These are phyloP conservation scores for Xerocomus minutiporus DNA, from an alignment of 1,284 basidiomycete genomes.

Conservation along the genomic window DNA sequence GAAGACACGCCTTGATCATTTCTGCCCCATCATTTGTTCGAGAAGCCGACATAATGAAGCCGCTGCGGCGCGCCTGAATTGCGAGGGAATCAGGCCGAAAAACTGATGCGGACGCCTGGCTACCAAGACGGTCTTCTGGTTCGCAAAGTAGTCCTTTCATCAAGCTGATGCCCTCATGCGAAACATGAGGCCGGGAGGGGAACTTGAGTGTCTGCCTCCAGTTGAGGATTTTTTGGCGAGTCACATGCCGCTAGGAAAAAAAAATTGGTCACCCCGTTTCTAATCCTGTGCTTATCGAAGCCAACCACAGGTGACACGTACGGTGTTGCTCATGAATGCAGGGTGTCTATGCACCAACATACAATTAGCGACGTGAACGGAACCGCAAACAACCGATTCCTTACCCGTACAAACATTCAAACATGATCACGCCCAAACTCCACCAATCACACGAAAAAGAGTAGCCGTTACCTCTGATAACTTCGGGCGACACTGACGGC, in stretches of 20 bases:
- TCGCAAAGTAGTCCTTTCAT: constrained; percentile 90
- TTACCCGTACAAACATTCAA: constrained; percentile 84
- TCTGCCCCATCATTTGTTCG: constrained; percentile 77
- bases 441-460: constrained; percentile 97
- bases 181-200: constrained; percentile 78
- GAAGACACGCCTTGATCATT: constrained; percentile 68
- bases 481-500: constrained; percentile 84
- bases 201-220: constrained; percentile 88
- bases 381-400: constrained; percentile 32
- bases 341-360: constrained; percentile 61
- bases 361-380: constrained; percentile 28
- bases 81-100: constrained; percentile 75
- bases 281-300: constrained; percentile 18
- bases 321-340: constrained; percentile 89
- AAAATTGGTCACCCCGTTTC: constrained; percentile 13
- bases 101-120: constrained; percentile 61
- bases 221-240: constrained; percentile 88
- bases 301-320: constrained; percentile 37
- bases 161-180: constrained; percentile 80
- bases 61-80: constrained; percentile 68
- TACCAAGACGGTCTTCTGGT: constrained; percentile 88
- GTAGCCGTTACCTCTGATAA: constrained; percentile 90
- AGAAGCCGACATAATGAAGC: constrained; percentile 54
- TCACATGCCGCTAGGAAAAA: constrained; percentile 69
- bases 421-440: constrained; percentile 93